Conservation (phyloP, 225 moss, liverwort and hornwort genomes). For the Thuidium tamariscinum region DNA sequence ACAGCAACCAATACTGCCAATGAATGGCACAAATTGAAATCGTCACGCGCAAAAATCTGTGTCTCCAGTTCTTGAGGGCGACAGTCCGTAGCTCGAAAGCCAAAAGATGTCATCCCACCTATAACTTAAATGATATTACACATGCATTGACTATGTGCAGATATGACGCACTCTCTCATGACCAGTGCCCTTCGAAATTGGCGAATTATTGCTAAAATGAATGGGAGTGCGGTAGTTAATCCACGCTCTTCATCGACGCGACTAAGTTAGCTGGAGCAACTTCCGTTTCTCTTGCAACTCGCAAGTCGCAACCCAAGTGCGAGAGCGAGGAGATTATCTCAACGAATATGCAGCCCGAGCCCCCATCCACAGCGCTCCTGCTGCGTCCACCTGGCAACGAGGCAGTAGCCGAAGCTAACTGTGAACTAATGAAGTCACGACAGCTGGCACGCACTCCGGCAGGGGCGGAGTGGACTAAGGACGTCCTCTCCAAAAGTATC, state of each 20-base stretch:
- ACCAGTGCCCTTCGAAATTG: not conserved
- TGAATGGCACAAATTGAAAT: not conserved
- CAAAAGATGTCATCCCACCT: not conserved
- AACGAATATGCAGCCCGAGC: not conserved
- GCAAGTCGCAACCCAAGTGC: not conserved
- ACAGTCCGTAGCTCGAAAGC: not conserved
- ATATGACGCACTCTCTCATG: not conserved
- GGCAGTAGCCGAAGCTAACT: not conserved
- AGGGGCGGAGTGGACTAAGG: too few relatives aligned
- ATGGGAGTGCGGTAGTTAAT: not conserved
- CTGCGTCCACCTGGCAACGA: not conserved
- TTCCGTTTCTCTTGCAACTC: not conserved
- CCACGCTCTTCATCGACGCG: not conserved
- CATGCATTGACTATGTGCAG: not conserved
- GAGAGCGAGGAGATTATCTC: not conserved
- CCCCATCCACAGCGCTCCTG: not conserved
- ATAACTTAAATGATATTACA: not conserved
- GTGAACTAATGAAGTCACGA: not conserved
- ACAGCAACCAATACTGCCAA: not conserved
- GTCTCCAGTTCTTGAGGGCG: not conserved
- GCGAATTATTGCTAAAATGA: not conserved
- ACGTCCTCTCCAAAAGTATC: too few relatives aligned
- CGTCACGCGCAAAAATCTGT: not conserved
- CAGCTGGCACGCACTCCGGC: not conserved
- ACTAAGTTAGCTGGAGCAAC: not conserved